Conservation (phyloP, 192 early-diverging fungal species). For the Irineochytrium annulatum region DNA sequence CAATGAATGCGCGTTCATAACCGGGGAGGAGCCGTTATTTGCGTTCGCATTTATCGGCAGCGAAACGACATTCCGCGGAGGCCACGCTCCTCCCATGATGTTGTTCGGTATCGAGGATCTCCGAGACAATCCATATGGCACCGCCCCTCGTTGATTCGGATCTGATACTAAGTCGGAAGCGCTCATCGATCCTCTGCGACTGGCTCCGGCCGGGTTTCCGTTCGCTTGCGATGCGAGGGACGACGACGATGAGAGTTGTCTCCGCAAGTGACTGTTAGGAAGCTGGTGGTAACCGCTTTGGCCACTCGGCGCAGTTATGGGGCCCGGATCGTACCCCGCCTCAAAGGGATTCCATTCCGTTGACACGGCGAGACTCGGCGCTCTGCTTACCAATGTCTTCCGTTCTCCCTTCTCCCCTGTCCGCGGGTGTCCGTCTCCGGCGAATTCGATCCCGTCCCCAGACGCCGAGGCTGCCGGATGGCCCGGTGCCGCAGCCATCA, state of each 20-base stretch:
- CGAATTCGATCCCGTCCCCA: no score
- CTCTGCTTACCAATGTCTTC: constrained; percentile 22
- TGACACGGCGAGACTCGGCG: constrained; percentile 25
- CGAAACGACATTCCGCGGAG: no score
- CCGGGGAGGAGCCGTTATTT: no score
- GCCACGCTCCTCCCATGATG: no score
- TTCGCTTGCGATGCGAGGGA: background rate
- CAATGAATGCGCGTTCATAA: no score
- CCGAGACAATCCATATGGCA: background rate
- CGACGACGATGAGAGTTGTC: background rate
- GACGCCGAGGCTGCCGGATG: background rate
- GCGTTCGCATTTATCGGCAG: no score
- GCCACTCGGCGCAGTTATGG: no score
- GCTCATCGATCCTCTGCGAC: background rate
- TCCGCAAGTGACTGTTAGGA: background rate
- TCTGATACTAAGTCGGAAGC: background rate
- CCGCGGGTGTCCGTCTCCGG: constrained; percentile 27
- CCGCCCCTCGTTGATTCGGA: background rate
- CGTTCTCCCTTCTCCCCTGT: constrained; percentile 39
- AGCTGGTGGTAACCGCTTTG: no score
- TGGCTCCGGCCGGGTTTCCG: background rate
- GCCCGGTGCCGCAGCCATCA: background rate
- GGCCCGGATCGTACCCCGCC: background rate
- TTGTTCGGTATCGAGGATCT: constrained; percentile 4
- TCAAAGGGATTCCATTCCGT: constrained; percentile 35